Percentiles rank a stretch among this genome's conserved stretches.
Evolutionary conservation across 345 rosid species (phyloP).

Genomic region (Salix udensis): DNA sequence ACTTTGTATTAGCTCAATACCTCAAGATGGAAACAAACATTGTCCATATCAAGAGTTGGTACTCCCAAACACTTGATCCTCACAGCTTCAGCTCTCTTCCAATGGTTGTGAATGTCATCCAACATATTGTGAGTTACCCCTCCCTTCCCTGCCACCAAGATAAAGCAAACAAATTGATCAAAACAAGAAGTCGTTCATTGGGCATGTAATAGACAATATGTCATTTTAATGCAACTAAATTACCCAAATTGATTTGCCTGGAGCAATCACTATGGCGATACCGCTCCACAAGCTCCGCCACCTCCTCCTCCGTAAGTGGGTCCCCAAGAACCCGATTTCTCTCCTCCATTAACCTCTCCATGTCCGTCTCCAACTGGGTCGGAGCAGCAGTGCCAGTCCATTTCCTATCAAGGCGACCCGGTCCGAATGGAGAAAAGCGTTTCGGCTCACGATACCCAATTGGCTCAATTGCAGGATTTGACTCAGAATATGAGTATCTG

Average conservation of each 20-base stretch:
- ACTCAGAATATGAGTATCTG: slow-evolving; percentile 74
- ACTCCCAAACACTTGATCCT: slow-evolving; percentile 93
- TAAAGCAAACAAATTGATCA: neutral
- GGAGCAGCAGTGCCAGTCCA: slow-evolving; percentile 84
- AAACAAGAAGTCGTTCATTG: too few relatives aligned
- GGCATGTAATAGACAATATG: too few relatives aligned
- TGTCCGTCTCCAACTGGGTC: slow-evolving; percentile 30
- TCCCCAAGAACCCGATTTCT: slow-evolving; percentile 55
- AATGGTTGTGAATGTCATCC: slow-evolving; percentile 86
- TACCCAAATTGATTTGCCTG: slow-evolving; percentile 84
- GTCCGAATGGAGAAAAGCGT: slow-evolving; percentile 88
- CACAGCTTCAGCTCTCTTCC: slow-evolving; percentile 86
- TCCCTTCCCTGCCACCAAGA: slow-evolving; percentile 47
- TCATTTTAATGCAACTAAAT: neutral
- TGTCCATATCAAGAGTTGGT: slow-evolving; percentile 92
- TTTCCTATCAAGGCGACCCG: slow-evolving; percentile 67
- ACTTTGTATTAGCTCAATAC: slow-evolving; percentile 25
- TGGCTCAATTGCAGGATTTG: slow-evolving; percentile 48
- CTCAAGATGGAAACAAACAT: slow-evolving; percentile 81
- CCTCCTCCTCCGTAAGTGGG: slow-evolving; percentile 61
- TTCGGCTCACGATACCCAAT: slow-evolving; percentile 84
- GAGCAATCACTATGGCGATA: slow-evolving; percentile 77
- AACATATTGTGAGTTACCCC: slow-evolving; percentile 94
- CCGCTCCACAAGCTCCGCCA: slow-evolving; percentile 66
- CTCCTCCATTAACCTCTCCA: slow-evolving; percentile 40